Base-by-base conservation (phyloP, 108 stramenopile species). In the Aurantiochytrium sp. region DNA sequence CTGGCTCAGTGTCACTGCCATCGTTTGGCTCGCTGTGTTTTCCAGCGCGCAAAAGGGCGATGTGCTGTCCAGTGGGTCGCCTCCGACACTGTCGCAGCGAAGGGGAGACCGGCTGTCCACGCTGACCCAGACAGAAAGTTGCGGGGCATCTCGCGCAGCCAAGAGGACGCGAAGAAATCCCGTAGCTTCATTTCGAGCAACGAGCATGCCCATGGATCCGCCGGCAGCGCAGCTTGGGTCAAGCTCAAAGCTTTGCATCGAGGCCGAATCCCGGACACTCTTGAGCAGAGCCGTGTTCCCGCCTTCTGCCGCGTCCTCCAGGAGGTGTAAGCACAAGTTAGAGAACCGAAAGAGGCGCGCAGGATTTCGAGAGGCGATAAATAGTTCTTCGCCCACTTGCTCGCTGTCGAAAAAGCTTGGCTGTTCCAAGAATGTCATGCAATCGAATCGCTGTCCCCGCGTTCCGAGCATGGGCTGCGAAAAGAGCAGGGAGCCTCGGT, bases 341-440 rank as follows among this genome's bases (percentile, higher is more conserved):
- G 76, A 83, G 51, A 83, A 83, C 45, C 76, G 76, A 16, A 53
- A 53, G 51, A 83, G 49, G 8, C 25, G 19, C 25, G 76, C 18
- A 16, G 76, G 76, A 53, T 83, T 83, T 6, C 76, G 19, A 6
- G 49, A 83, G 45, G 76, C 12, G 51, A 83, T 83, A 28, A 83
- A 83, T 0, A 83, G 51, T 18, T 83, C 76, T 18, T 83, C 76
- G 45, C 76, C 76, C 28, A 83, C 51, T 23, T 83, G 76, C 76
- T 83, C 76, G 76, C 51, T 47, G 51, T 83, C 76, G 51, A 83
- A 83, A 53, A 83, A 83, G 76, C 76, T 83, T 23, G 76, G 76
- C 45, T 47, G 45, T 8, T 83, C 76, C 76, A 83, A 53, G 51
- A 83, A 83, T 6, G 45, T 83, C 49, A 83, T 83, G 76, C 76